These are phyloP conservation scores for Globisporangium splendens DNA, from an alignment of 352 stramenopile species.

Conservation along the genomic window DNA sequence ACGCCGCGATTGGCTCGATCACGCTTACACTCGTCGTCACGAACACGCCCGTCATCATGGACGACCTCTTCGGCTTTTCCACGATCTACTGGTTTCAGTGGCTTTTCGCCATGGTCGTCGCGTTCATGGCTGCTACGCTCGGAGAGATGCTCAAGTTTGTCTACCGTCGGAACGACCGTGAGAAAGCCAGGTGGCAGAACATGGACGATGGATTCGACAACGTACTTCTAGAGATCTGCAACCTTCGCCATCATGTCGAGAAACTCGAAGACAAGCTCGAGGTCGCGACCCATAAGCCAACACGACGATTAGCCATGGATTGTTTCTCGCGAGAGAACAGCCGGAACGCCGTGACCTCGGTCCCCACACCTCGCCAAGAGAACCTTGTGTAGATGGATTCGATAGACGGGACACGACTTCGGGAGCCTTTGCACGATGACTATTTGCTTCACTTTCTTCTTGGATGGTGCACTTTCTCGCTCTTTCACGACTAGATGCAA, in stretches of 20 bases:
- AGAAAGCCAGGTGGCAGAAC: conserved; percentile 33
- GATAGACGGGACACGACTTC: conserved; percentile 11
- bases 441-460: neutral
- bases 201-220: conserved; percentile 52
- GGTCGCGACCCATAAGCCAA: conserved; percentile 33
- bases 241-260: conserved; percentile 51
- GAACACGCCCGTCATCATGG: conserved; percentile 36
- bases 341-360: conserved; percentile 5
- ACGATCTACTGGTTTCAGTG: conserved; percentile 44
- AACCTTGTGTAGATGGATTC: conserved; percentile 10
- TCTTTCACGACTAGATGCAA: neutral
- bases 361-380: conserved; percentile 11
- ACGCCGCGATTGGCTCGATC: conserved; percentile 51
- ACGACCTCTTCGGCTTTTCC: conserved; percentile 48
- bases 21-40: conserved; percentile 42
- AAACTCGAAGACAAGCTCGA: conserved; percentile 49
- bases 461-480: neutral
- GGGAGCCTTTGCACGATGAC: neutral
- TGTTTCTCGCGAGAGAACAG: conserved; percentile 19
- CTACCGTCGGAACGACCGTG: conserved; percentile 24
- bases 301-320: conserved; percentile 13
- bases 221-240: conserved; percentile 62
- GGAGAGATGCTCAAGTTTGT: conserved; percentile 39
- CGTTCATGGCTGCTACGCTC: conserved; percentile 29
- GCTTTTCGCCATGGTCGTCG: conserved; percentile 27